Conservation (phyloP, 1,284 basidiomycete genomes). For the Pterulicium gracile region DNA sequence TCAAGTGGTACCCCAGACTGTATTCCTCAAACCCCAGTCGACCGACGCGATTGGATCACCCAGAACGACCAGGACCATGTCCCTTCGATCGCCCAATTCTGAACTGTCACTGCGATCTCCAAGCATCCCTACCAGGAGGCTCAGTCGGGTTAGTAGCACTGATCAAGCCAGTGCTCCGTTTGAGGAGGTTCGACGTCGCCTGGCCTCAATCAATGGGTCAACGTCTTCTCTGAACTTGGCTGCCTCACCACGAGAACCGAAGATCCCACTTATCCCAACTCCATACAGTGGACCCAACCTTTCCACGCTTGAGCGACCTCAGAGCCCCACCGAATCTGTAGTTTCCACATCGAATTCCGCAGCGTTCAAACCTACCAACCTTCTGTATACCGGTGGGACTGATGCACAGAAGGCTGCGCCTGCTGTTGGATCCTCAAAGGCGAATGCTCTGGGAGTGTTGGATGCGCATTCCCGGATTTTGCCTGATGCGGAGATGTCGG, state of each 20-base stretch:
- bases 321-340: slow-evolving; percentile 65
- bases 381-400: slow-evolving; percentile 52
- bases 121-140: not conserved
- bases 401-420: slow-evolving; percentile 79
- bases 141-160: slow-evolving; percentile 14
- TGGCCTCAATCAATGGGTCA: slow-evolving; percentile 62
- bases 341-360: slow-evolving; percentile 57
- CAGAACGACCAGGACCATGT: slow-evolving; percentile 14
- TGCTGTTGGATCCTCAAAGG: slow-evolving; percentile 69
- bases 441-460: slow-evolving; percentile 66
- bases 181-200: slow-evolving; percentile 62
- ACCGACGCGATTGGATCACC: slow-evolving; percentile 29
- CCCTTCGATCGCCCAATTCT: not conserved
- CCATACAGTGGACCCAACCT: slow-evolving; percentile 13
- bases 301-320: slow-evolving; percentile 39
- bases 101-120: not conserved
- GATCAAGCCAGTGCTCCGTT: slow-evolving; percentile 36
- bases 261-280: slow-evolving; percentile 21
- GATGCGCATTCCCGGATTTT: slow-evolving; percentile 58
- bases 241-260: slow-evolving; percentile 32
- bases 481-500: slow-evolving; percentile 46
- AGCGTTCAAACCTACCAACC: slow-evolving; percentile 43
- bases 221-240: slow-evolving; percentile 43
- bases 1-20: slow-evolving; percentile 88
- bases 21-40: slow-evolving; percentile 69